These are phyloP conservation scores for Deinandra increscens DNA, from an alignment of 129 eudicot genomes.

Conservation along the genomic window DNA sequence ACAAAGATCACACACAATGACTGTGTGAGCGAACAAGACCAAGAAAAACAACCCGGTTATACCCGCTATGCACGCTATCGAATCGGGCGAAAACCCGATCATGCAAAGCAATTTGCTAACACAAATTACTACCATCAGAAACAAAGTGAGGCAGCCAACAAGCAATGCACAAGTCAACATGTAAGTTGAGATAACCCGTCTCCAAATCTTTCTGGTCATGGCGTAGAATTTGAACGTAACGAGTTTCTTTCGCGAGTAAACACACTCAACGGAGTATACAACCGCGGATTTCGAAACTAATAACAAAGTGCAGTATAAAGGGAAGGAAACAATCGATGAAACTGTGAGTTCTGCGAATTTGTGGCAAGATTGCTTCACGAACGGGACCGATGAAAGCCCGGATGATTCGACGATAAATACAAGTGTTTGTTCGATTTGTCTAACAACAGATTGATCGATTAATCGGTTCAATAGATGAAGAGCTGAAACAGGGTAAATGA, in stretches of 20 bases:
- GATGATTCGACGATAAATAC: constrained; percentile 50
- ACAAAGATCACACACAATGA: constrained; percentile 60
- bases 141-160: constrained; percentile 51
- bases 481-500: constrained; percentile 77
- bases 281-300: constrained; percentile 71
- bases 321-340: constrained; percentile 56
- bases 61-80: constrained; percentile 45
- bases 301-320: constrained; percentile 56
- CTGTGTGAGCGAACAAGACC: constrained; percentile 52
- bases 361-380: constrained; percentile 60
- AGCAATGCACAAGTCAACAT: constrained; percentile 54
- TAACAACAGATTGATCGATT: constrained; percentile 57
- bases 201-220: constrained; percentile 54
- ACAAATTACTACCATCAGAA: constrained; percentile 46
- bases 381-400: constrained; percentile 61
- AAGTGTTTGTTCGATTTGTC: constrained; percentile 42
- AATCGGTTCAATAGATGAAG: constrained; percentile 51
- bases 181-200: constrained; percentile 55
- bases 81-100: constrained; percentile 47
- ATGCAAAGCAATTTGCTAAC: constrained; percentile 44
- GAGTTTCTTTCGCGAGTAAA: constrained; percentile 58
- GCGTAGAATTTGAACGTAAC: constrained; percentile 40
- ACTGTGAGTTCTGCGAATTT: constrained; percentile 53
- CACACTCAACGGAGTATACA: constrained; percentile 79
- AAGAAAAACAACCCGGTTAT: constrained; percentile 50